These are phyloP conservation scores for Aphanocladium album DNA, from an alignment of 2,329 filamentous ascomycete genomes.

Conservation along the genomic window DNA sequence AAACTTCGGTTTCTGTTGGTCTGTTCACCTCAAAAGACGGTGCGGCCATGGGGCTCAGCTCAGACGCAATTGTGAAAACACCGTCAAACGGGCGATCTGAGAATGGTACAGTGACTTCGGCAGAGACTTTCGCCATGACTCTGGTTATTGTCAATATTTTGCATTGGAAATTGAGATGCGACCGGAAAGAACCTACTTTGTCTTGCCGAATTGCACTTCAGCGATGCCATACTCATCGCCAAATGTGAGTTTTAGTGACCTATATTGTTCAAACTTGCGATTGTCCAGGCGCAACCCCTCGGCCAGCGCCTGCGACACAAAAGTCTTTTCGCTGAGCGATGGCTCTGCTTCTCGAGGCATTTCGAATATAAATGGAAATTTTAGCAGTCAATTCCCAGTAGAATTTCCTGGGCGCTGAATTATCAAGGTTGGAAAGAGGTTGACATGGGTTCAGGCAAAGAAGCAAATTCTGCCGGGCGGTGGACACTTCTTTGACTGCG, in stretches of 20 bases:
- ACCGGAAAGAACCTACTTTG: slow-evolving; percentile 53
- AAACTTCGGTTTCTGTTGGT: slow-evolving; percentile 75
- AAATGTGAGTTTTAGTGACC: slow-evolving; percentile 72
- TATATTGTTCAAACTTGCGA: slow-evolving; percentile 73
- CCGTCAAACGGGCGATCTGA: slow-evolving; percentile 91
- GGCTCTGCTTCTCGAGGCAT: slow-evolving; percentile 95
- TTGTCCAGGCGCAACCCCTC: slow-evolving; percentile 81
- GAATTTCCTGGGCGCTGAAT: background rate
- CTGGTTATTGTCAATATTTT: slow-evolving; percentile 39
- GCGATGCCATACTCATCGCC: slow-evolving; percentile 88
- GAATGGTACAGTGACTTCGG: slow-evolving; percentile 81
- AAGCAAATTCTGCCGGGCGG: slow-evolving; percentile 47
- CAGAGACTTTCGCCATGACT: slow-evolving; percentile 77
- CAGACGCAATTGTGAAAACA: slow-evolving; percentile 85
- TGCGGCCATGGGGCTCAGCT: slow-evolving; percentile 87
- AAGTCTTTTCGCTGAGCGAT: slow-evolving; percentile 81
- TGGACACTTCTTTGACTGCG: slow-evolving; percentile 22
- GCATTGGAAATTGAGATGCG: slow-evolving; percentile 7
- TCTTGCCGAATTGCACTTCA: slow-evolving; percentile 84
- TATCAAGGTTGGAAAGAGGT: background rate
- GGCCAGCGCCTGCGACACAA: slow-evolving; percentile 76
- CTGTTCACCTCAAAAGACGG: slow-evolving; percentile 84
- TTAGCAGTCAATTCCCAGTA: background rate
- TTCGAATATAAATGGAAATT: slow-evolving; percentile 21
- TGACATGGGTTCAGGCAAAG: slow-evolving; percentile 2